Evolutionary conservation across 805 yeast genomes (phyloP).

Genomic region (Candida chauliodis): DNA sequence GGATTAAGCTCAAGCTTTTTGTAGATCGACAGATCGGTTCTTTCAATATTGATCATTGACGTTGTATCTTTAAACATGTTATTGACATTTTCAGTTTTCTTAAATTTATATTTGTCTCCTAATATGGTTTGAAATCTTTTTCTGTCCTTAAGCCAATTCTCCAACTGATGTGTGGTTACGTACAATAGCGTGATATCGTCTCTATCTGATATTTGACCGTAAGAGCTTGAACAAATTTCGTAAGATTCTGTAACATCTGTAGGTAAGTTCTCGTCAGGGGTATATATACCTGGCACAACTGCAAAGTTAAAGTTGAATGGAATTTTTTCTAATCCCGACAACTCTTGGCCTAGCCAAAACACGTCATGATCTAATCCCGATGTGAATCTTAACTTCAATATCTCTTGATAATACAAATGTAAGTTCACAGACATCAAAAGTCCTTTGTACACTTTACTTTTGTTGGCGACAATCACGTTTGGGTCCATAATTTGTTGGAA

Average conservation of each 20-base stretch:
- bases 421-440: slow-evolving; percentile 23
- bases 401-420: slow-evolving; percentile 17
- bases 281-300: slow-evolving; percentile 27
- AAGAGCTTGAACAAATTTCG: slow-evolving; percentile 35
- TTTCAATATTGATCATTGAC: too few relatives aligned
- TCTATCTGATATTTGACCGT: slow-evolving; percentile 29
- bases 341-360: slow-evolving; percentile 34
- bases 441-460: slow-evolving; percentile 23
- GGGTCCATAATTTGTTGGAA: slow-evolving; percentile 26
- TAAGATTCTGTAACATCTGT: slow-evolving; percentile 17
- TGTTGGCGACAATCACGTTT: slow-evolving; percentile 25
- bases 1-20: too few relatives aligned
- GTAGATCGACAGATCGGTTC: too few relatives aligned
- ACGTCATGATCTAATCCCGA: slow-evolving; percentile 18
- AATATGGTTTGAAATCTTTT: slow-evolving; percentile 13
- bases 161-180: slow-evolving; percentile 34
- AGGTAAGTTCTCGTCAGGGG: slow-evolving; percentile 24
- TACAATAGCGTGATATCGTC: slow-evolving; percentile 24
- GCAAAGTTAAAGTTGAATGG: slow-evolving; percentile 25
- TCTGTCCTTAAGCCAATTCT: slow-evolving; percentile 19
- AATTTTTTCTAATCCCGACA: slow-evolving; percentile 22
- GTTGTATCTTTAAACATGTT: too few relatives aligned
- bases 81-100: too few relatives aligned
- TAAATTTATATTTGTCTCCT: not conserved
- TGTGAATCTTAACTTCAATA: slow-evolving; percentile 18